Conservation (phyloP, 345 rosid genomes). For the Fremontodendron californicum region DNA sequence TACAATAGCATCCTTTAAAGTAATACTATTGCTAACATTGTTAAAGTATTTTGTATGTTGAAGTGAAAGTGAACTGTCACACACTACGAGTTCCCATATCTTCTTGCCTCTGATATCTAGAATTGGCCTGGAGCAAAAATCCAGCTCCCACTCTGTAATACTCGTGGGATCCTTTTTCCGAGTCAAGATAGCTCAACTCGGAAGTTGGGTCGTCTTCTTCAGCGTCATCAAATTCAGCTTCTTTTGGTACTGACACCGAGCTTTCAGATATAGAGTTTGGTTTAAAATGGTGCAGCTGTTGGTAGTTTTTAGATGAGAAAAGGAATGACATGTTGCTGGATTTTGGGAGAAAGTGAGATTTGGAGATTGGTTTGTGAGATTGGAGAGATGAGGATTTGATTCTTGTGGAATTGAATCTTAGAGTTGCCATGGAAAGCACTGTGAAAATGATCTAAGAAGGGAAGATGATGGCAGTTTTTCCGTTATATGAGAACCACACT, state of each 20-base stretch:
- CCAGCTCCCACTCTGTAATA: conserved; percentile 86
- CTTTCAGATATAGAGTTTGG: conserved; percentile 16
- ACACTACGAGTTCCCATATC: conserved; percentile 90
- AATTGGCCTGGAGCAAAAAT: conserved; percentile 92
- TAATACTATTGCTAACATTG: conserved; percentile 86
- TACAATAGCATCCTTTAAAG: conserved; percentile 70
- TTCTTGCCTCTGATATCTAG: conserved; percentile 87
- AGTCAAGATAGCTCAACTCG: conserved; percentile 75
- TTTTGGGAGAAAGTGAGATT: conserved; percentile 30
- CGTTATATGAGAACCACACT: background rate
- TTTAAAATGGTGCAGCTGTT: conserved; percentile 24
- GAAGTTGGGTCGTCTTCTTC: conserved; percentile 40
- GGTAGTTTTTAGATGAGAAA: conserved; percentile 21
- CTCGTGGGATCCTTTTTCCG: conserved; percentile 64
- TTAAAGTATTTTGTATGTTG: conserved; percentile 85
- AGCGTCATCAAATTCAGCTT: background rate
- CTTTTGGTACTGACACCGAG: conserved; percentile 1
- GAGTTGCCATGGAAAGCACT: conserved; percentile 62
- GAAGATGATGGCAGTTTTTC: conserved; percentile 2
- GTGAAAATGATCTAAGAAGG: background rate
- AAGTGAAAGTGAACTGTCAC: conserved; percentile 82
- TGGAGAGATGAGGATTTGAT: conserved; percentile 35
- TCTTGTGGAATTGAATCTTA: conserved; percentile 64
- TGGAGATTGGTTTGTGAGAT: conserved; percentile 33
- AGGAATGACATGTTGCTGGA: conserved; percentile 29